Evolutionary conservation across 257 asterid genomes (phyloP).

Genomic region (Solanum pinnatisectum): DNA sequence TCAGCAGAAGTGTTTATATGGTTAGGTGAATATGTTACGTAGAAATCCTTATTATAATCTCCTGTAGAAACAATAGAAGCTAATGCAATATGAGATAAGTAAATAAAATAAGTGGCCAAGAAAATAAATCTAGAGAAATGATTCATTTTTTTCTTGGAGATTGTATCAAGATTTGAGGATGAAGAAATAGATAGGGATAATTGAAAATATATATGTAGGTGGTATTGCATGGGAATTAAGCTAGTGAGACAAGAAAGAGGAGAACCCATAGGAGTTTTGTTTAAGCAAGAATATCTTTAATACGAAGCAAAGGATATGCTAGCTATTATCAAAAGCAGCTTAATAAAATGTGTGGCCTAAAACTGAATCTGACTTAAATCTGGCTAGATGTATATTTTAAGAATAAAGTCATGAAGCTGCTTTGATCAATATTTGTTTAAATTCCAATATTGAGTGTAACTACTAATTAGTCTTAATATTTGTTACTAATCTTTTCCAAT

Average conservation of each 20-base stretch:
- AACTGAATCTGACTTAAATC: too few species aligned
- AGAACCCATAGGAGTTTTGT: conserved; percentile 29
- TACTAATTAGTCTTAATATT: too few species aligned
- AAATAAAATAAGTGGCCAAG: conserved; percentile 1
- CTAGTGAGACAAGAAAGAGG: conserved; percentile 16
- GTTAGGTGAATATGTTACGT: conserved; percentile 64
- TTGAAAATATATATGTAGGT: not conserved
- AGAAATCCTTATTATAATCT: conserved; percentile 78
- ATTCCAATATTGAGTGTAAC: too few species aligned
- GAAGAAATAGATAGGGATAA: not conserved
- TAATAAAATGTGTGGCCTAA: too few species aligned
- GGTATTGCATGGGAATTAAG: conserved; percentile 18
- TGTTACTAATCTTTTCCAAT: too few species aligned
- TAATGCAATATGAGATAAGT: conserved; percentile 14
- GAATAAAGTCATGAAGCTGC: too few species aligned
- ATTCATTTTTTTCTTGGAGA: conserved; percentile 3
- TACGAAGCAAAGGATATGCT: conserved; percentile 44
- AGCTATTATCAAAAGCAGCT: not conserved
- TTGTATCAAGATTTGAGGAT: not conserved
- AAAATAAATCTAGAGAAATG: conserved; percentile 1
- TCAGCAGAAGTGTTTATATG: conserved; percentile 70
- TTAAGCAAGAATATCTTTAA: conserved; percentile 70
- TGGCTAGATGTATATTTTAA: too few species aligned
- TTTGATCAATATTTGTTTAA: too few species aligned
- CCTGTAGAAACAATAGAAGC: conserved; percentile 69